Evolutionary conservation across 2,329 filamentous ascomycete species (phyloP).

Genomic region (Didymella pinodella): DNA sequence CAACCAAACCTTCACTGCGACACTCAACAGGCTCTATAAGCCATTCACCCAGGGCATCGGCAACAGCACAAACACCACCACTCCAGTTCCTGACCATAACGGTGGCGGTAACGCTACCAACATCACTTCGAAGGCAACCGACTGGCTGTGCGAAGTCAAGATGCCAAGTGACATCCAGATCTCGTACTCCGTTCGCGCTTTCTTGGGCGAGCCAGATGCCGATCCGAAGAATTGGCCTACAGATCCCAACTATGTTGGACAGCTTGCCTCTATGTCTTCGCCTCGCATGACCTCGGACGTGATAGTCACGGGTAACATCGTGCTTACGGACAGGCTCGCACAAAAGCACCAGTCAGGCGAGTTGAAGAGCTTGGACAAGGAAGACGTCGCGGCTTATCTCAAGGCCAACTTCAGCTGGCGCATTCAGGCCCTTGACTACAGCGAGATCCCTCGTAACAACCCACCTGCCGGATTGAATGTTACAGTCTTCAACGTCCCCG

Average conservation of each 20-base stretch:
- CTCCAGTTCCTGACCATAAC: conserved; percentile 11
- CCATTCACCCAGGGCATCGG: conserved; percentile 34
- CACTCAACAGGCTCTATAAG: conserved; percentile 42
- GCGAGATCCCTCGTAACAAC: conserved; percentile 39
- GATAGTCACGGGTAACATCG: conserved; percentile 53
- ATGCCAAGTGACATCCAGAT: conserved; percentile 45
- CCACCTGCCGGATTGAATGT: conserved; percentile 43
- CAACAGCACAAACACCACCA: conserved; percentile 29
- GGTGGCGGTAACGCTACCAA: conserved; percentile 17
- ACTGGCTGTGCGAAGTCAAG: conserved; percentile 43
- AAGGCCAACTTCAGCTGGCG: conserved; percentile 44
- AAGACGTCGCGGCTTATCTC: conserved; percentile 35
- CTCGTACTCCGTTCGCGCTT: conserved; percentile 44
- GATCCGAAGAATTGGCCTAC: conserved; percentile 46
- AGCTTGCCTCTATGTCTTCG: conserved; percentile 50
- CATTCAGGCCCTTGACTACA: conserved; percentile 41
- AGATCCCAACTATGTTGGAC: conserved; percentile 53
- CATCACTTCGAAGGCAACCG: conserved; percentile 30
- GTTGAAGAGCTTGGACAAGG: conserved; percentile 34
- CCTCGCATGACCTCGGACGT: conserved; percentile 48
- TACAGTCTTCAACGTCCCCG: conserved; percentile 37
- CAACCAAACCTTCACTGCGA: conserved; percentile 39
- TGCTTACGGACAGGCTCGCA: conserved; percentile 49
- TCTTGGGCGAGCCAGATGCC: conserved; percentile 37
- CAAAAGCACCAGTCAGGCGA: conserved; percentile 37